These are phyloP conservation scores for Neonectria magnoliae DNA, from an alignment of 2,329 filamentous ascomycete genomes.

Conservation along the genomic window DNA sequence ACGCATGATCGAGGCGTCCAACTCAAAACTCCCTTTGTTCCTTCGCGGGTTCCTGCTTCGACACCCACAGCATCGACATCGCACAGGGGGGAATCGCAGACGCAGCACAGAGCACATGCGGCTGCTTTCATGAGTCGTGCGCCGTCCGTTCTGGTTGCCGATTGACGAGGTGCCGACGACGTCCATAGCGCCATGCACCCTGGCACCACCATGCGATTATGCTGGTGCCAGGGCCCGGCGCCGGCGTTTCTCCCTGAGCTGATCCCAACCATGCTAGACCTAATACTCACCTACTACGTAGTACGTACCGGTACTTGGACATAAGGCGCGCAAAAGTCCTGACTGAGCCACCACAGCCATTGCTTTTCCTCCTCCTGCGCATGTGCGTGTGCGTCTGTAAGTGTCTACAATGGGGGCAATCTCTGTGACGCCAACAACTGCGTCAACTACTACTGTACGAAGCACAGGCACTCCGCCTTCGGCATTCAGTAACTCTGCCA, in stretches of 20 bases:
- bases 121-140: background rate
- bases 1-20: slow-evolving; percentile 15
- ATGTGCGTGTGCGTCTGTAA: background rate
- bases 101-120: background rate
- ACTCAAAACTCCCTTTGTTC: background rate
- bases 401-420: background rate
- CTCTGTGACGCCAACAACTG: background rate
- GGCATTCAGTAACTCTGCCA: background rate
- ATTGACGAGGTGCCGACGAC: slow-evolving; percentile 32
- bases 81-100: background rate
- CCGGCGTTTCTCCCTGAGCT: slow-evolving; percentile 18
- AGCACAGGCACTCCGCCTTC: background rate
- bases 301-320: no score
- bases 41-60: background rate
- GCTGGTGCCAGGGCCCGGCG: slow-evolving; percentile 15
- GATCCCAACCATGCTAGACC: background rate
- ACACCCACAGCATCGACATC: background rate
- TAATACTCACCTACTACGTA: background rate
- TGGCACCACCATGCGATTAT: slow-evolving; percentile 8
- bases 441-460: background rate
- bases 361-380: background rate
- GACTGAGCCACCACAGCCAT: background rate
- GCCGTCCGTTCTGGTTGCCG: slow-evolving; percentile 11
- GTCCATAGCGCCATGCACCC: slow-evolving; percentile 8
- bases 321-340: background rate